Percentiles rank a stretch among this genome's conserved stretches.
These are phyloP conservation scores for Bryoerythrophyllum caledonicum DNA, from an alignment of 225 moss, liverwort and hornwort genomes.

Conservation along the genomic window DNA sequence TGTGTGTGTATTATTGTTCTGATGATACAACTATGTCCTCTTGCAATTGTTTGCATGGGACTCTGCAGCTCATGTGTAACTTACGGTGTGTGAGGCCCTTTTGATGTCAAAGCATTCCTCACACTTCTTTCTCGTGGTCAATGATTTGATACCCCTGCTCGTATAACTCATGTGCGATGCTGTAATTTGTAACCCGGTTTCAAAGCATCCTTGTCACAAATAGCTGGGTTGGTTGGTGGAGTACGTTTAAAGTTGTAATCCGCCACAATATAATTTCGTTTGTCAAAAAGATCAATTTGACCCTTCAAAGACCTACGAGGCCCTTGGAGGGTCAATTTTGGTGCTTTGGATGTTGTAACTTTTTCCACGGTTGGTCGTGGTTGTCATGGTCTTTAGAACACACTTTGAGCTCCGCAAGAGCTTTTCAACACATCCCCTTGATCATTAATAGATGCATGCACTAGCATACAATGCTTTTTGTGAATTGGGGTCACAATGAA, in stretches of 20 bases:
- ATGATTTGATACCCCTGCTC: not conserved
- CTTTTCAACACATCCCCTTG: too few relatives aligned
- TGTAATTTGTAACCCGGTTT: not conserved
- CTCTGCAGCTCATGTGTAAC: not conserved
- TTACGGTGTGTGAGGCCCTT: not conserved
- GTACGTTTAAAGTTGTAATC: not conserved
- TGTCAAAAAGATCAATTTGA: too few relatives aligned
- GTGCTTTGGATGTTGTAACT: too few relatives aligned
- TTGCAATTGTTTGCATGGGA: not conserved
- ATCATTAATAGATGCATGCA: too few relatives aligned
- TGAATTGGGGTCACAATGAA: too few relatives aligned
- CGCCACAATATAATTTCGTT: too few relatives aligned
- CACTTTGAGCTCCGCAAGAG: too few relatives aligned
- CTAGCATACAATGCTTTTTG: too few relatives aligned
- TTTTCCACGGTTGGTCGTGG: too few relatives aligned
- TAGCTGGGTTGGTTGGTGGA: not conserved
- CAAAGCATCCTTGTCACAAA: not conserved
- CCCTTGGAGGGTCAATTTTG: too few relatives aligned
- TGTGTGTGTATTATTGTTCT: not conserved
- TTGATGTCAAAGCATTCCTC: constrained; percentile 7
- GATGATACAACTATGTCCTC: not conserved
- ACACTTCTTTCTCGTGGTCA: not conserved
- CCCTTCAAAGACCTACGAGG: too few relatives aligned
- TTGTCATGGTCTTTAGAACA: too few relatives aligned
- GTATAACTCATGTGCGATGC: not conserved